These are phyloP conservation scores for Potentilla sterilis DNA, from an alignment of 306 rosid species.

Conservation along the genomic window DNA sequence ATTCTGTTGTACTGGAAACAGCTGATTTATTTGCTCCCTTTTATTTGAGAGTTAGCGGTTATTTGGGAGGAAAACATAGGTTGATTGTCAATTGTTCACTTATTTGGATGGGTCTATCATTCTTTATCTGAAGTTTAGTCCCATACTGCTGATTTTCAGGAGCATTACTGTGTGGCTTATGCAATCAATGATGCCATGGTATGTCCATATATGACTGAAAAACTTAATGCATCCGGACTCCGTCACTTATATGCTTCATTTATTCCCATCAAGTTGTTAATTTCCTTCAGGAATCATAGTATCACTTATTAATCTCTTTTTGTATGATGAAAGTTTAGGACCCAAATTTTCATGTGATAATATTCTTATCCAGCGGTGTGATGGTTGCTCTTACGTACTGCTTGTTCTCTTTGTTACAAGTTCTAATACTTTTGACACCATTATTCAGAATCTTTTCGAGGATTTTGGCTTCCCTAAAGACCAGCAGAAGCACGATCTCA, in stretches of 20 bases:
- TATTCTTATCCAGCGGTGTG: not conserved
- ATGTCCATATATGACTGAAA: constrained; percentile 23
- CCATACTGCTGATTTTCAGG: constrained; percentile 59
- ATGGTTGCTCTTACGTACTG: not conserved
- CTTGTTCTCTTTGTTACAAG: not conserved
- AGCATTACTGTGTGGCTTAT: constrained; percentile 95
- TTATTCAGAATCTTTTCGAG: constrained; percentile 64
- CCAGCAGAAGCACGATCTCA: constrained; percentile 30
- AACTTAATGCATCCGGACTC: not conserved
- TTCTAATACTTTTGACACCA: not conserved
- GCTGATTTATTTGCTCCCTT: constrained; percentile 10
- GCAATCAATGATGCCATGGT: constrained; percentile 90
- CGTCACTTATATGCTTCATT: not conserved
- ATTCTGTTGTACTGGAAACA: constrained; percentile 17
- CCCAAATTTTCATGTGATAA: not conserved
- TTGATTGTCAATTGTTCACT: not conserved
- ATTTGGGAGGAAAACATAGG: not conserved
- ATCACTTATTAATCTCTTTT: not conserved
- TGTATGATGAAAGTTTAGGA: not conserved
- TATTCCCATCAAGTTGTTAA: not conserved
- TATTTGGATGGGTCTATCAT: constrained; percentile 12
- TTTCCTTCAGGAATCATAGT: not conserved
- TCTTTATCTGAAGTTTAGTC: constrained; percentile 22
- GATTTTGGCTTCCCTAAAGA: constrained; percentile 65
- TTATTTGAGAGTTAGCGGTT: not conserved